Percentiles rank a stretch among this genome's conserved stretches.
Evolutionary conservation across 176 grass and related monocot genomes (phyloP).

Genomic region (Hsuehochloa calcarea): DNA sequence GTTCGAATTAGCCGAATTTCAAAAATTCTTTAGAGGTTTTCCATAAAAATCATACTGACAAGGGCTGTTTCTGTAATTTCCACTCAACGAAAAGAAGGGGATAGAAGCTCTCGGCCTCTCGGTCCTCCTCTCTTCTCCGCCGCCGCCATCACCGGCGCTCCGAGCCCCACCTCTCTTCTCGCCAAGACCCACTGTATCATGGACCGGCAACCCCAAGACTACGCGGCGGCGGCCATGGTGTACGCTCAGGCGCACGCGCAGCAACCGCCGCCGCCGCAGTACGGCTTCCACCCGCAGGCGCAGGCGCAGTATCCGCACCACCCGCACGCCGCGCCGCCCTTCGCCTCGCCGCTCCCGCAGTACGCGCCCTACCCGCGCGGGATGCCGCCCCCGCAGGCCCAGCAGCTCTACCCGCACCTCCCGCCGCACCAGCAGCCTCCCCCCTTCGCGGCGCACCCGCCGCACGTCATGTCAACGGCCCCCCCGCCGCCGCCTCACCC

Average conservation of each 20-base stretch:
- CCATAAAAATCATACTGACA: neutral
- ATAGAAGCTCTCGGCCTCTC: neutral
- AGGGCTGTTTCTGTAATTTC: conserved; percentile 28
- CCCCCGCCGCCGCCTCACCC: conserved; percentile 38
- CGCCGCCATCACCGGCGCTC: conserved; percentile 24
- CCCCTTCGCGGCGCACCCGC: conserved; percentile 40
- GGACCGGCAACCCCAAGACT: conserved; percentile 85
- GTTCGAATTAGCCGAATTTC: neutral
- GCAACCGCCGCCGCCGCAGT: conserved; percentile 56
- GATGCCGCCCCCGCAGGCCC: conserved; percentile 47
- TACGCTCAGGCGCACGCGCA: conserved; percentile 77
- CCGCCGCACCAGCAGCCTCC: conserved; percentile 50
- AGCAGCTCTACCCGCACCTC: conserved; percentile 60
- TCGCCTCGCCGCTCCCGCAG: conserved; percentile 56
- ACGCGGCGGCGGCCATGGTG: conserved; percentile 71
- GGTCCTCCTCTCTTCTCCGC: conserved; percentile 19
- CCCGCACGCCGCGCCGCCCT: conserved; percentile 45
- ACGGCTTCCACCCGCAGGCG: conserved; percentile 68
- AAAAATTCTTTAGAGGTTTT: neutral
- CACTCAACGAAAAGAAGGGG: neutral
- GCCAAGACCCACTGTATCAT: conserved; percentile 22
- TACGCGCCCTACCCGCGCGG: conserved; percentile 61
- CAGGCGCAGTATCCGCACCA: conserved; percentile 72
- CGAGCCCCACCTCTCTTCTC: conserved; percentile 12
- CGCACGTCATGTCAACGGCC: conserved; percentile 49